Evolutionary conservation across 495 filamentous ascomycete species (phyloP).

Genomic region (Umbilicaria muhlenbergii): DNA sequence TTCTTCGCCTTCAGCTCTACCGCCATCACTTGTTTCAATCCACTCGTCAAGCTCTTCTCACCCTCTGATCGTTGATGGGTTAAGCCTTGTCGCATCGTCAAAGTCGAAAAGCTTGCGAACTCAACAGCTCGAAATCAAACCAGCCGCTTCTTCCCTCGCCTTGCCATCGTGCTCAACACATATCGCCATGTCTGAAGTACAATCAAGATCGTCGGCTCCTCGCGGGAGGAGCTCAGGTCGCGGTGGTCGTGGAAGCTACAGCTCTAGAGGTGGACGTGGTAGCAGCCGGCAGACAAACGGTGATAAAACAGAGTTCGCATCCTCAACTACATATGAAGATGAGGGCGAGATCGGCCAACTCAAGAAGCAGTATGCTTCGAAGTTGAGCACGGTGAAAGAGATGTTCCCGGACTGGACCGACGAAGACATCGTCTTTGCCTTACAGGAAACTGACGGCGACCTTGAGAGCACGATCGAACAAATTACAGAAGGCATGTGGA

Average conservation of each 20-base stretch:
- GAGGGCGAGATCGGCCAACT: slow-evolving; percentile 83
- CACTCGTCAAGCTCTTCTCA: slow-evolving; percentile 14
- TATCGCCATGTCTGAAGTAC: slow-evolving; percentile 74
- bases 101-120: slow-evolving; percentile 19
- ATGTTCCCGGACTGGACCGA: slow-evolving; percentile 87
- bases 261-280: slow-evolving; percentile 53
- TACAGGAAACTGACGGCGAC: slow-evolving; percentile 86
- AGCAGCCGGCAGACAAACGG: slow-evolving; percentile 54
- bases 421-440: slow-evolving; percentile 76
- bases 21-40: slow-evolving; percentile 15
- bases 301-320: slow-evolving; percentile 35
- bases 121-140: too few species aligned
- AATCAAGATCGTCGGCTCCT: slow-evolving; percentile 57
- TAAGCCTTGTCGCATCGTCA: slow-evolving; percentile 10
- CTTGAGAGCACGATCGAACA: slow-evolving; percentile 68
- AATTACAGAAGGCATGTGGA: slow-evolving; percentile 70
- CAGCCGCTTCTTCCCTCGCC: too few species aligned
- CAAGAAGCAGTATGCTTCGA: slow-evolving; percentile 68
- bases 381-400: slow-evolving; percentile 66
- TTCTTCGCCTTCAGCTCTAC: too few species aligned
- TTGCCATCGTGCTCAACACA: slow-evolving; percentile 16
- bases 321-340: slow-evolving; percentile 51
- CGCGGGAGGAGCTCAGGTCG: slow-evolving; percentile 71
- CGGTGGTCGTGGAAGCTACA: slow-evolving; percentile 71
- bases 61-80: slow-evolving; percentile 14